Conservation (phyloP, 768 basidiomycete genomes). For the Trametes coccinea region DNA sequence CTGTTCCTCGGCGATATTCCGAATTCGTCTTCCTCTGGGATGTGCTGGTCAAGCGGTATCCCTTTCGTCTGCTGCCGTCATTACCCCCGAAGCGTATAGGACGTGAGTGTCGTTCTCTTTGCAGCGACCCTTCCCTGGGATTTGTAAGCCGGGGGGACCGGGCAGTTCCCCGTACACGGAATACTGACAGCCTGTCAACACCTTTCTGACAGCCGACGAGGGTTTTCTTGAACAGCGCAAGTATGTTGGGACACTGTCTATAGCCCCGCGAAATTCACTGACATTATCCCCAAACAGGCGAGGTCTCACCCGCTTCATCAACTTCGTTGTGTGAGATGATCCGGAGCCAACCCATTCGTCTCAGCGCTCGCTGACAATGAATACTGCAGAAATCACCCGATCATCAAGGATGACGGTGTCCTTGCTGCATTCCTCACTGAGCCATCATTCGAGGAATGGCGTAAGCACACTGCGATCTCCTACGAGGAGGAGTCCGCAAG, state of each 20-base stretch:
- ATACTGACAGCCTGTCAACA: conserved; percentile 10
- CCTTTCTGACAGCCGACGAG: conserved; percentile 64
- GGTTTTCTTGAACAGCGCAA: conserved; percentile 89
- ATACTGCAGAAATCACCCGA: conserved; percentile 76
- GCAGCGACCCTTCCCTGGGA: too few species aligned
- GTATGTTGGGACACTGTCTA: conserved; percentile 36
- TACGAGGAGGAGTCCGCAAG: conserved; percentile 86
- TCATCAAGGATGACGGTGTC: conserved; percentile 85
- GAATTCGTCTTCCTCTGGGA: conserved; percentile 94
- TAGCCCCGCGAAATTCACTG: background rate
- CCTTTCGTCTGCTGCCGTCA: conserved; percentile 85
- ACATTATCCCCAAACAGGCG: conserved; percentile 45
- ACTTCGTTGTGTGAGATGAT: conserved; percentile 65
- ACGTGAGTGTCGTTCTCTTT: conserved; percentile 50
- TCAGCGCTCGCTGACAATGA: conserved; percentile 2
- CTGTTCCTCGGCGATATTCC: conserved; percentile 85
- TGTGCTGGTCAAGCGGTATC: conserved; percentile 81
- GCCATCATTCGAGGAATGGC: conserved; percentile 83
- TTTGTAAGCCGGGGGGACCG: background rate
- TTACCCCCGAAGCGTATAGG: conserved; percentile 93
- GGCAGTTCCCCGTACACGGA: too few species aligned
- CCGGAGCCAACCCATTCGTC: background rate
- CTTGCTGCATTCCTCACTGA: conserved; percentile 81
- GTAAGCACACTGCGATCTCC: conserved; percentile 73
- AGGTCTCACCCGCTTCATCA: conserved; percentile 78